Base-by-base conservation (phyloP, 1,284 basidiomycete genomes). In the Gomphus bonarii region DNA sequence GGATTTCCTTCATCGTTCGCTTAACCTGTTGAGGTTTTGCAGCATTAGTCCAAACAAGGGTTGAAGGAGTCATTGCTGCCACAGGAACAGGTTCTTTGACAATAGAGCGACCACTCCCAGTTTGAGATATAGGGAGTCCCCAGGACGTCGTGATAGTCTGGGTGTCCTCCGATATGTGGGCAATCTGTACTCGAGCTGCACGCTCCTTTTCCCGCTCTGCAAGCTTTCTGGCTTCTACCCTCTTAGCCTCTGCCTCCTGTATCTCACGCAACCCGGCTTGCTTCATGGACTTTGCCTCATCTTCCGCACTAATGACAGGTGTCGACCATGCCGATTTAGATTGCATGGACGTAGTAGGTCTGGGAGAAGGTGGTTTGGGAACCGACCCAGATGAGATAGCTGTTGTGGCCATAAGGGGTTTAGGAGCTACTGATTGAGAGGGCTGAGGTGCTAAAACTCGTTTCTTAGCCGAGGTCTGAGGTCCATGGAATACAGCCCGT, bases 1-100 rank as follows among this genome's bases (percentile, higher is more conserved):
- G 92, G 50, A 99, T 99, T 73, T 99, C 94, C 75, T 95, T 97
- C 83, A 99, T 88, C 2, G 91, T 91, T 79, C 95, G 97, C 75
- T 94, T 95, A 7, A 82, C 73, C 3, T 75, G 70, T 4, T 73
- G 66, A 5, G 74, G 61, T 62, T 85, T 81, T 1, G 71, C 67
- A 12, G 80, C 68, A 54, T 75, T 81, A 9, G 84, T 85, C 87
- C 88, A 90, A 25, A 87, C 87, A 6, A 80, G 76, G 3, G 74
- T 61, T 4, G 75, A 65, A 42, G 72, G 67, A 1, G 71, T 67
- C 3, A 70, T 61, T 11, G 75, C 63, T 1, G 70, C 58, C 16
- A 69, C 65, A 10, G 72, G 60, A 9, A 70, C 57, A 20, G 43
- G 50, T 55, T 85, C 82, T 67, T 80, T 80, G 47, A 67, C 61